Conservation (phyloP, 768 basidiomycete species). For the Pleurotus eryngii region DNA sequence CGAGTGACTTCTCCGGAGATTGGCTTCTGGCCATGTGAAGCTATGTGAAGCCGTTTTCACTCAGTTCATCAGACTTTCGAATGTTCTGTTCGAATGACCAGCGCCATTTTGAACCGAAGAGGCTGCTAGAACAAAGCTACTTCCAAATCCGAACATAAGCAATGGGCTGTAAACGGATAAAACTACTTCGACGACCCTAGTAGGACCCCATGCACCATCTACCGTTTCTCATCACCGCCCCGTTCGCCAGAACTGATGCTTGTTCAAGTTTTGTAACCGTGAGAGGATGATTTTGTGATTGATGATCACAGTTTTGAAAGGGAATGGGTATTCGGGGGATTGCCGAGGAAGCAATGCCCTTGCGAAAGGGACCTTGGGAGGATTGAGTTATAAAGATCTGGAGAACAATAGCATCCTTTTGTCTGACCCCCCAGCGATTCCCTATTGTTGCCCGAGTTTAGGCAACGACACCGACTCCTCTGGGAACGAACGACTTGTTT, state of each 20-base stretch:
- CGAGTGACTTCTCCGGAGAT: background rate
- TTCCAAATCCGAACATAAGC: conserved; percentile 1
- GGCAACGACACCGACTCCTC: conserved; percentile 10
- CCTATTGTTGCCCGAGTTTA: conserved; percentile 19
- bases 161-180: background rate
- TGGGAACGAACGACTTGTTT: conserved; percentile 10
- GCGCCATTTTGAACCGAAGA: conserved; percentile 1
- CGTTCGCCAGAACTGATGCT: background rate
- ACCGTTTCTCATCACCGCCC: background rate
- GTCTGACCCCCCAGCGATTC: conserved; percentile 7
- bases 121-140: background rate
- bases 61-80: background rate
- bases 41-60: background rate
- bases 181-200: background rate
- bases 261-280: background rate
- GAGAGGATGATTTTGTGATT: background rate
- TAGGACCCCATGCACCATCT: background rate
- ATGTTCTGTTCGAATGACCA: background rate
- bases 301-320: background rate
- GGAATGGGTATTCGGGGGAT: conserved; percentile 12
- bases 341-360: background rate
- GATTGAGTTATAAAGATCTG: conserved; percentile 9
- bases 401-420: conserved; percentile 16
- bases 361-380: background rate
- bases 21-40: background rate